Percentiles rank a stretch among this genome's conserved stretches.
These are phyloP conservation scores for Septoria petroselini DNA, from an alignment of 2,329 filamentous ascomycete species.

Conservation along the genomic window DNA sequence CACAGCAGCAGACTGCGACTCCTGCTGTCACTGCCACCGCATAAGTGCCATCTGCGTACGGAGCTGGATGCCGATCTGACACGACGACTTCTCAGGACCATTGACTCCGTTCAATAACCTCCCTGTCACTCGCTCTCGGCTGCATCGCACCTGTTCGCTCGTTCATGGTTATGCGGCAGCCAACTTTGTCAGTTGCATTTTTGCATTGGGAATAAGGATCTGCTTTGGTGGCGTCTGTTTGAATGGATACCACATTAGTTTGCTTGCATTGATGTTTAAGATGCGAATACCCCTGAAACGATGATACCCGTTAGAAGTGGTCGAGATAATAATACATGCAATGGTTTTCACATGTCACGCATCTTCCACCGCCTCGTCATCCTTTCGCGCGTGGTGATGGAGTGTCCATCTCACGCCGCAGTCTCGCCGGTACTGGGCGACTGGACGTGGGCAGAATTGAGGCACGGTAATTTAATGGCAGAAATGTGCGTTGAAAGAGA, in stretches of 20 bases:
- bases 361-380: too few relatives aligned
- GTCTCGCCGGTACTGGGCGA: too few relatives aligned
- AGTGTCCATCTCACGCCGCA: too few relatives aligned
- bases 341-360: conserved; percentile 10
- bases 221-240: conserved; percentile 20
- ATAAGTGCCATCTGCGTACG: conserved; percentile 23
- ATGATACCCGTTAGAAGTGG: conserved; percentile 16
- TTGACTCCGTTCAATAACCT: too few relatives aligned
- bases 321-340: conserved; percentile 10
- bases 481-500: too few relatives aligned
- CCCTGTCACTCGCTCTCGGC: background rate
- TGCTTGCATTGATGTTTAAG: conserved; percentile 14
- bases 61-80: conserved; percentile 5
- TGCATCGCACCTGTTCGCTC: conserved; percentile 8
- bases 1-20: conserved; percentile 30
- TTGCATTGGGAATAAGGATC: conserved; percentile 13
- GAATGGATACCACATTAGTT: conserved; percentile 21
- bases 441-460: too few relatives aligned
- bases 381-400: too few relatives aligned
- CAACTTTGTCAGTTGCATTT: conserved; percentile 20
- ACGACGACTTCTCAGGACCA: conserved; percentile 7
- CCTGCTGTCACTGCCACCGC: conserved; percentile 36
- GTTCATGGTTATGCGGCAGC: conserved; percentile 20
- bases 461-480: too few relatives aligned
- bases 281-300: conserved; percentile 15